These are phyloP conservation scores for Chlamydomonas urium DNA, from an alignment of 139 green algal species.

Conservation along the genomic window DNA sequence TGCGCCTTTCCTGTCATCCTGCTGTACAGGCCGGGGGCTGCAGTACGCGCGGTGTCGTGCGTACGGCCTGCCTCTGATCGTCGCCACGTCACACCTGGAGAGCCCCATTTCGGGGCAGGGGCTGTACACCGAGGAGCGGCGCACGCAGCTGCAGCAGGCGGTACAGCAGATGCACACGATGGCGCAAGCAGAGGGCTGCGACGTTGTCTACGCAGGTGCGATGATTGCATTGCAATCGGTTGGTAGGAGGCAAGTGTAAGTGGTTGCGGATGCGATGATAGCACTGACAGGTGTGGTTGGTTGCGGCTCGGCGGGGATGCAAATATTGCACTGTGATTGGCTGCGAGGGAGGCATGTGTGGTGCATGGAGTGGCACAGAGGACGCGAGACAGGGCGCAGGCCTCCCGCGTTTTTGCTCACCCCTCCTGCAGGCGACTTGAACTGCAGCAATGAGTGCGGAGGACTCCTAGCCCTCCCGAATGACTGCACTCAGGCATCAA, in stretches of 20 bases:
- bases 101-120: constrained; percentile 33
- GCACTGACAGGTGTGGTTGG: no score
- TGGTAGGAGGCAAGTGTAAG: no score
- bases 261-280: not conserved
- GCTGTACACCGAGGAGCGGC: constrained; percentile 21
- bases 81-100: constrained; percentile 58
- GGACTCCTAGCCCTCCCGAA: no score
- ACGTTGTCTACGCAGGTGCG: constrained; percentile 18
- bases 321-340: not conserved
- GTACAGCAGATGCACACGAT: constrained; percentile 18
- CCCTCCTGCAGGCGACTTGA: no score
- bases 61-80: constrained; percentile 16
- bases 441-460: no score
- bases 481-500: no score
- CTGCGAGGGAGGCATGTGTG: not conserved
- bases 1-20: no score
- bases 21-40: not conserved
- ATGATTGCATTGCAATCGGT: no score
- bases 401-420: no score
- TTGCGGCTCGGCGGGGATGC: no score
- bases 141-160: constrained; percentile 31
- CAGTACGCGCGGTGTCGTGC: not conserved
- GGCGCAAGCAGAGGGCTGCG: constrained; percentile 6
- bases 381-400: no score
- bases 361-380: constrained; percentile 1